A percentile compares a stretch with the other conserved stretches of the same genome.
These are phyloP conservation scores for Metarhizium brunneum DNA, from an alignment of 2,329 filamentous ascomycete genomes.

Conservation along the genomic window DNA sequence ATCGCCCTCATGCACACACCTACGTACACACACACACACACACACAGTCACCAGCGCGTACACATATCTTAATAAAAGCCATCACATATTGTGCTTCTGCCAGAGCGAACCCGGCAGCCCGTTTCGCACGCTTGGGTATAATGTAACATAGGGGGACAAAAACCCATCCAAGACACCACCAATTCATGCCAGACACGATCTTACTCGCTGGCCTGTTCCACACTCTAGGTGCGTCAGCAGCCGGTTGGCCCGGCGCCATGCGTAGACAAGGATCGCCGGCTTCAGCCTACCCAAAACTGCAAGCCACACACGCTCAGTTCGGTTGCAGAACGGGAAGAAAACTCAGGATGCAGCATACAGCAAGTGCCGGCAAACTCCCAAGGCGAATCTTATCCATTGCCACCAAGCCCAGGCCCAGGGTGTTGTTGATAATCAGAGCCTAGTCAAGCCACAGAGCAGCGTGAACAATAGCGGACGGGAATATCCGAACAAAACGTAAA, in stretches of 20 bases:
- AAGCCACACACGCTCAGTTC: background rate
- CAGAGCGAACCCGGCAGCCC: background rate
- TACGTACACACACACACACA: background rate
- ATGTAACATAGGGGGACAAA: background rate
- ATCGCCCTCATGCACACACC: background rate
- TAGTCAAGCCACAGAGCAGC: background rate
- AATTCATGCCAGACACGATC: background rate
- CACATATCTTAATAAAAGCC: background rate
- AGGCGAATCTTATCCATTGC: background rate
- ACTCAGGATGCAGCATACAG: background rate
- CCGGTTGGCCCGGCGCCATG: background rate
- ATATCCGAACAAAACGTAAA: background rate
- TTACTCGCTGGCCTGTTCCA: background rate
- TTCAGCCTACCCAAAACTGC: background rate
- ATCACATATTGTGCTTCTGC: background rate
- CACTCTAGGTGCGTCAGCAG: background rate
- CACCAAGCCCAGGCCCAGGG: background rate
- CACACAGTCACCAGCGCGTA: background rate
- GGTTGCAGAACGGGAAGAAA: background rate
- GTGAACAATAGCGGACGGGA: background rate
- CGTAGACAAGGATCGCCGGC: conserved; percentile 1
- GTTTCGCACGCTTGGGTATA: conserved; percentile 1
- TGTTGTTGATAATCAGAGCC: background rate
- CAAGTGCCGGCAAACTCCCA: background rate
- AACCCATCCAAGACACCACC: background rate